These are phyloP conservation scores for Cytospora paraplurivora DNA, from an alignment of 2,329 filamentous ascomycete species.

Conservation along the genomic window DNA sequence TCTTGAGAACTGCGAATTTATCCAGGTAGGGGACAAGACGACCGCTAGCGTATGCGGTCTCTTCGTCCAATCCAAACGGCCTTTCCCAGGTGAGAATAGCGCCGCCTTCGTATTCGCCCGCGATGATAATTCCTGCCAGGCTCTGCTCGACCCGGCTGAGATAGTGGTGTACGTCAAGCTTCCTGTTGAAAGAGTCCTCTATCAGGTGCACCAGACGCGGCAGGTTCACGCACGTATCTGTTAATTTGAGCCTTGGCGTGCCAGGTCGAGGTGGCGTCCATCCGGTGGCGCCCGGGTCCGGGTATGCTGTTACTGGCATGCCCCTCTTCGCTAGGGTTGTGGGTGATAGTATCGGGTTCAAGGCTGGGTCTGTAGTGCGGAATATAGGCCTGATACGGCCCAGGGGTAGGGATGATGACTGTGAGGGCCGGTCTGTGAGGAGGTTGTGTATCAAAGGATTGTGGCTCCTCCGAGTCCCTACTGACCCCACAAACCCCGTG, in stretches of 20 bases:
- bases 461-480: conserved; percentile 56
- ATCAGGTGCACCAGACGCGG: conserved; percentile 82
- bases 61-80: conserved; percentile 61
- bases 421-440: conserved; percentile 89
- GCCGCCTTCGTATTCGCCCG: conserved; percentile 93
- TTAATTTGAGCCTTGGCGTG: conserved; percentile 65
- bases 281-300: conserved; percentile 63
- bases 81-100: conserved; percentile 94
- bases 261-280: conserved; percentile 70
- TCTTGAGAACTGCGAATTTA: conserved; percentile 92
- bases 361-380: conserved; percentile 21
- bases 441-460: conserved; percentile 96
- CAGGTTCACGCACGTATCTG: conserved; percentile 81
- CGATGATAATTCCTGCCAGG: conserved; percentile 89
- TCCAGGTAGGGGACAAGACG: conserved; percentile 90
- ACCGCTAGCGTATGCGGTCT: conserved; percentile 55
- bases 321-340: conserved; percentile 88
- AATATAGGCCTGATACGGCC: conserved; percentile 57
- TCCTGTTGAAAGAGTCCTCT: conserved; percentile 87
- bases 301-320: conserved; percentile 84
- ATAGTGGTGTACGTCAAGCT: conserved; percentile 82
- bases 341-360: conserved; percentile 38
- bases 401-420: conserved; percentile 85
- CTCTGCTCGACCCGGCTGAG: conserved; percentile 76
- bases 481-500: conserved; percentile 52